phyloP scores from a whole-genome alignment of 768 basidiomycete genomes.

The Pleurotus salmoneostramineus region DNA sequence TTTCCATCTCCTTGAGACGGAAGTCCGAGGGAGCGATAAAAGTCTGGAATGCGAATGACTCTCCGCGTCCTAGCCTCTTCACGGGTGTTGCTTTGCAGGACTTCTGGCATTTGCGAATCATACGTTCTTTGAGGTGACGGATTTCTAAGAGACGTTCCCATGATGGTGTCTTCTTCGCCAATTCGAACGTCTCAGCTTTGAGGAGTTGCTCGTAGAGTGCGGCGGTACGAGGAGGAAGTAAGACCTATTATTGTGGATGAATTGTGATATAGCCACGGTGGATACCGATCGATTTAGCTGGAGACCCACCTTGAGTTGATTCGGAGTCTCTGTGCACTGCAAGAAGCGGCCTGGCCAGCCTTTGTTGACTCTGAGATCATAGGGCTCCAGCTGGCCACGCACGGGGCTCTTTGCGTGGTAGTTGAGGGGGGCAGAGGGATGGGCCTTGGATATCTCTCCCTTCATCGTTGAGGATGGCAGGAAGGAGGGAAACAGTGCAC shows the following conservation, averaged over 20 bases:
- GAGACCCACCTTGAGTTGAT: slow-evolving; percentile 60
- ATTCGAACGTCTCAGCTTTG: slow-evolving; percentile 56
- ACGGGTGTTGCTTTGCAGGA: slow-evolving; percentile 43
- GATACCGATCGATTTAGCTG: not conserved
- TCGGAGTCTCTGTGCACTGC: slow-evolving; percentile 72
- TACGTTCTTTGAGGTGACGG: slow-evolving; percentile 75
- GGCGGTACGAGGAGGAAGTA: slow-evolving; percentile 66
- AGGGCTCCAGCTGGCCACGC: slow-evolving; percentile 72
- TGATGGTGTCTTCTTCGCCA: slow-evolving; percentile 53
- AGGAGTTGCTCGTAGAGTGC: slow-evolving; percentile 64
- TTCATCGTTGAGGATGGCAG: no score
- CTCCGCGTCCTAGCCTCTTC: slow-evolving; percentile 30
- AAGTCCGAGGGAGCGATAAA: slow-evolving; percentile 70
- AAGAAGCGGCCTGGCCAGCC: slow-evolving; percentile 59
- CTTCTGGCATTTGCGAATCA: slow-evolving; percentile 76
- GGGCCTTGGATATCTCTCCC: not conserved
- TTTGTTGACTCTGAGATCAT: slow-evolving; percentile 46
- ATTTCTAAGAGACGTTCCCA: slow-evolving; percentile 74
- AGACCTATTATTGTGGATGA: slow-evolving; percentile 36
- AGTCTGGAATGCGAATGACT: slow-evolving; percentile 53
- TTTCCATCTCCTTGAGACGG: slow-evolving; percentile 75
- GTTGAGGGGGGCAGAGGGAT: slow-evolving; percentile 32
- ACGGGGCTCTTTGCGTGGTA: slow-evolving; percentile 63
- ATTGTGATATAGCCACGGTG: not conserved
- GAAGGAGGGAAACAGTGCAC: no score